Base-by-base conservation (phyloP, 768 basidiomycete species). In the Roridomyces roridus region DNA sequence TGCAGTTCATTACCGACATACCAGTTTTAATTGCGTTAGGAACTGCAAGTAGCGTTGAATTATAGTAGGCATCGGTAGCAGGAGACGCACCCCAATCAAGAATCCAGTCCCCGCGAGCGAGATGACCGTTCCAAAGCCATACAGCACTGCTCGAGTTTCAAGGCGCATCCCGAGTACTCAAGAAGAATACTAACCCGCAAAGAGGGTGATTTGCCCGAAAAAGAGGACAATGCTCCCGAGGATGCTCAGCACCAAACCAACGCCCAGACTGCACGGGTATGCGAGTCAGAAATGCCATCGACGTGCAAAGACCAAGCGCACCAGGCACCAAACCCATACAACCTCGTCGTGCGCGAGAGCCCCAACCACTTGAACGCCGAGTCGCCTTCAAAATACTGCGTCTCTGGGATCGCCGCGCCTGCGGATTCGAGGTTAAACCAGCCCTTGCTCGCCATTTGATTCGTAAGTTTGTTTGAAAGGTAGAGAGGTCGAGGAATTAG, bases 311-410 rank as follows among this genome's bases (percentile, higher is more conserved):
- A 9, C 3, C 20, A 9, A 14, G 70, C 87, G 71, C 68, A 89
- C 94, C 94, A 96, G 45, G 80, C 89, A 48, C 80, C 72, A 67
- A 97, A 96, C 11, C 95, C 94, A 73, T 94, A 95, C 58, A 97
- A 73, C 46, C 94, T 75, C 64, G 93, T 88, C 17, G 82, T 92
- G 62, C 87, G 81, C 34, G 93, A 89, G 50, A 96, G 77, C 3
- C 87, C 86, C 11, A 97, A 79, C 56, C 85, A 86, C 55, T 81
- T 82, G 80, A 93, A 96, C 7, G 94, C 93, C 12, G 93, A 89
- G 66, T 94, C 91, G 24, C 92, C 89, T 74, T 96, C 92, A 59
- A 94, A 94, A 74, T 90, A 89, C 60, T 89, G 86, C 35, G 83
- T 87, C 66, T 94, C 91, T 6, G 92, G 88, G 34, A 92, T 81